Conservation (phyloP, 345 rosid genomes). For the Eucalyptus sp. region DNA sequence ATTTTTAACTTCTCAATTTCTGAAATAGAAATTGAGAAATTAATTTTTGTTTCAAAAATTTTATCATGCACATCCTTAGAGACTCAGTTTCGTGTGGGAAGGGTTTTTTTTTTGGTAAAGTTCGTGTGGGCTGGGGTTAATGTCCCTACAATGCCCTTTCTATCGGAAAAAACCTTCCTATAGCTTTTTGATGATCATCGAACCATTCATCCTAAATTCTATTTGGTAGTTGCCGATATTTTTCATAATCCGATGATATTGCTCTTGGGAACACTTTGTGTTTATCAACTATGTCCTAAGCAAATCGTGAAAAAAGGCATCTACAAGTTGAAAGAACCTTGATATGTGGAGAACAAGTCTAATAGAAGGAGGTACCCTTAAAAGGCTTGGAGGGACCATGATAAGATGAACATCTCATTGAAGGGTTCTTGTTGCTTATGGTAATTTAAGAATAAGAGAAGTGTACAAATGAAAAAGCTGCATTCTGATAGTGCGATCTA, state of each 20-base stretch:
- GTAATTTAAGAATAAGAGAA: background rate
- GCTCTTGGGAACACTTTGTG: background rate
- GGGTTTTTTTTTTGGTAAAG: no score
- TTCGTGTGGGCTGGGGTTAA: background rate
- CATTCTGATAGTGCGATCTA: rapidly evolving
- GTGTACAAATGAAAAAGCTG: background rate
- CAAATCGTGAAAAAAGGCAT: background rate
- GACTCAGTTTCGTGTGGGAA: background rate
- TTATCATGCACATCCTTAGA: background rate
- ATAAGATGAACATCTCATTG: background rate
- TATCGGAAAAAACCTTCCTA: background rate
- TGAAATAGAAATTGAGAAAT: no score
- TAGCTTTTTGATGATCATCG: background rate
- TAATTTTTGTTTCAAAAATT: no score
- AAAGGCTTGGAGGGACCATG: background rate
- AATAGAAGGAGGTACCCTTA: background rate
- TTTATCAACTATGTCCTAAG: background rate
- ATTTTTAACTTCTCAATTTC: no score
- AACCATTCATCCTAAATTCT: background rate
- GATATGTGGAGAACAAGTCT: background rate
- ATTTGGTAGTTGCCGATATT: background rate
- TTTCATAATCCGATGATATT: background rate
- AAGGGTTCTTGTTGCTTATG: background rate
- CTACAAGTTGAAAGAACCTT: background rate
- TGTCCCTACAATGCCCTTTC: background rate